Base-by-base conservation (phyloP, 1,284 basidiomycete species). In the Moesziomyces sp. region DNA sequence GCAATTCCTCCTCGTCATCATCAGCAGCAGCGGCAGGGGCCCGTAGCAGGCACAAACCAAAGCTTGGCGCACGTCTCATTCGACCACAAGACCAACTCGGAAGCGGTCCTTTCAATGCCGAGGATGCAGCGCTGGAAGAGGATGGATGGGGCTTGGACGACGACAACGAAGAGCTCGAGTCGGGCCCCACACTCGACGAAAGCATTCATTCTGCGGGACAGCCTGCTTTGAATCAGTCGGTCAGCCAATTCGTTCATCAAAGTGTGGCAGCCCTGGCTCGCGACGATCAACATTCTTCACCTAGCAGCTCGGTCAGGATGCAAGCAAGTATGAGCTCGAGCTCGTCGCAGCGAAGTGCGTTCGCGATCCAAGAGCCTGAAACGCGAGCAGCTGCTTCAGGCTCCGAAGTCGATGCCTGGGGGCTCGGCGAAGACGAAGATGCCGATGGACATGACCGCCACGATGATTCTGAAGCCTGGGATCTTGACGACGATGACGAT, bases 91-190 rank as follows among this genome's bases (percentile, higher is more conserved):
- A 78, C 28, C 76, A 80, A 55, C 58, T 80, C 8, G 78, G 78
- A 8, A 78, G 71, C 46, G 78, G 78, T 13, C 78, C 78, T 30
- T 69, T 80, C 46, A 69, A 70, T 33, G 64, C 70, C 8, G 58
- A 76, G 26, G 76, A 76, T 19, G 66, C 58, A 5, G 44, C 54
- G 14, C 47, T 55, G 2, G 74, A 76, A 42, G 76, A 66, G 16
- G 67, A 58, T 35, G 67, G 65, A 3, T 79, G 78, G 78, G 78
- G 71, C 0, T 58, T 79, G 19, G 76, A 76, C 49, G 74, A 77
- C n/a, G 72, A 67, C 35, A 63, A 51, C 13, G 57, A 69, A 5
- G 23, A 14, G 14, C 16, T 42, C 0, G 42, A 21, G 38, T 18
- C 38, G 38, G 10, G 43, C 53, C 19, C 35, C 14, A 24, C 33